Evolutionary conservation across 2,329 filamentous ascomycete genomes (phyloP).

Genomic region (Ophiostoma tasmaniense): DNA sequence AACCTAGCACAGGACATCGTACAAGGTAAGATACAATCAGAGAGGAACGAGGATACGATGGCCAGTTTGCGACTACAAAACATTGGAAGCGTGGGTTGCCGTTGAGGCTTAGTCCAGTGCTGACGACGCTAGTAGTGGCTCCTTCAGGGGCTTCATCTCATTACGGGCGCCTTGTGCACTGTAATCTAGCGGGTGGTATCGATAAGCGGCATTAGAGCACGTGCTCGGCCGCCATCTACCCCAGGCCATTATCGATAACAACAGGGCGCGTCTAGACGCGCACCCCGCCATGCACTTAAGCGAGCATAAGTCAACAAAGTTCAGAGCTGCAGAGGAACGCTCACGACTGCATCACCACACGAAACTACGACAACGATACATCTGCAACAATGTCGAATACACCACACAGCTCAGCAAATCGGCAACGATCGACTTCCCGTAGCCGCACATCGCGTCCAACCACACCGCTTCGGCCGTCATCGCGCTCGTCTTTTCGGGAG

Average conservation of each 20-base stretch:
- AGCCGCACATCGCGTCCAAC: constrained; percentile 68
- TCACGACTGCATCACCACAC: background rate
- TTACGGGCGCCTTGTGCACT: background rate
- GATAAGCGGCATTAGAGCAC: background rate
- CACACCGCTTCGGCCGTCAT: constrained; percentile 83
- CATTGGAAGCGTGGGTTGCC: background rate
- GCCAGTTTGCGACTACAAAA: no score
- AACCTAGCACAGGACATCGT: background rate
- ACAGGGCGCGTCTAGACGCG: background rate
- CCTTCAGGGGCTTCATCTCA: background rate
- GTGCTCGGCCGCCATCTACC: background rate
- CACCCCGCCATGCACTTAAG: constrained; percentile 13
- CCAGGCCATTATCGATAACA: background rate
- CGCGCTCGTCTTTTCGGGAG: constrained; percentile 78
- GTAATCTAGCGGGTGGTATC: background rate
- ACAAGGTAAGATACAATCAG: background rate
- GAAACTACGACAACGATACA: background rate
- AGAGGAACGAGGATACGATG: background rate
- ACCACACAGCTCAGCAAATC: constrained; percentile 11
- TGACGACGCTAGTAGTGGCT: background rate
- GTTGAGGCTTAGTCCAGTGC: background rate
- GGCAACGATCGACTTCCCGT: constrained; percentile 49
- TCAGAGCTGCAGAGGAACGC: background rate
- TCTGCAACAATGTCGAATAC: constrained; percentile 10
- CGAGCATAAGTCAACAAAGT: background rate